Evolutionary conservation across 2,329 filamentous ascomycete species (phyloP).

Genomic region (Diaporthe sp.): DNA sequence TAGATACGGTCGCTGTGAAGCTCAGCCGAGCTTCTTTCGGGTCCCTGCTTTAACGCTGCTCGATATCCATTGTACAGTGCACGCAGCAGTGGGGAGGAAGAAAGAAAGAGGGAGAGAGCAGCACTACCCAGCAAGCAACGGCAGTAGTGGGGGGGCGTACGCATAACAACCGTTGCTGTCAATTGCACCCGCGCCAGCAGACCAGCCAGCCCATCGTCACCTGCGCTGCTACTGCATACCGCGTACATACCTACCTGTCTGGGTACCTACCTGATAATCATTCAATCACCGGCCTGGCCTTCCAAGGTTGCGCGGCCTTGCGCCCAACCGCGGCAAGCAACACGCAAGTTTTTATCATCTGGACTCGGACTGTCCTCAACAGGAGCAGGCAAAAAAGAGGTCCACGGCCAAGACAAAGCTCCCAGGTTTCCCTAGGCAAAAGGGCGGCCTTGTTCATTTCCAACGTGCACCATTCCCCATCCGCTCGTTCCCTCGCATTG

Average conservation of each 20-base stretch:
- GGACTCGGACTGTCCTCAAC: conserved; percentile 1
- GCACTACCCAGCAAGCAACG: not conserved
- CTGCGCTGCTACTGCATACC: conserved; percentile 22
- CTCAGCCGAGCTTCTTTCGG: not conserved
- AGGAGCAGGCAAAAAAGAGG: not conserved
- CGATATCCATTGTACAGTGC: not conserved
- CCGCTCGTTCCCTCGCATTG: conserved; percentile 21
- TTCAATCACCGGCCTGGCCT: conserved; percentile 10
- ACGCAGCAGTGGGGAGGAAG: not conserved
- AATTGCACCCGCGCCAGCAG: not conserved
- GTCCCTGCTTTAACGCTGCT: conserved; percentile 2
- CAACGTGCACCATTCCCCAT: conserved; percentile 30
- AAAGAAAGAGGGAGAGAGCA: no score
- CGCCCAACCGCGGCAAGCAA: conserved; percentile 24
- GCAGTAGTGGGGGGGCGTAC: conserved; percentile 11
- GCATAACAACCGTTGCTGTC: not conserved
- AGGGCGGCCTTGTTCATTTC: conserved; percentile 25
- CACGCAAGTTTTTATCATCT: conserved; percentile 9
- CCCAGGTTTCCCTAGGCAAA: conserved; percentile 22
- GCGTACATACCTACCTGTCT: not conserved
- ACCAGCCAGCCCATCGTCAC: conserved; percentile 15
- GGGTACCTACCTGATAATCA: conserved; percentile 3
- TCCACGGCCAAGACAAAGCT: conserved; percentile 33
- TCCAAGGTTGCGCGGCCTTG: conserved; percentile 12
- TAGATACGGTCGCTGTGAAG: not conserved